Conservation (phyloP, 1,139 yeast genomes). For the Lodderomyces margitis region DNA sequence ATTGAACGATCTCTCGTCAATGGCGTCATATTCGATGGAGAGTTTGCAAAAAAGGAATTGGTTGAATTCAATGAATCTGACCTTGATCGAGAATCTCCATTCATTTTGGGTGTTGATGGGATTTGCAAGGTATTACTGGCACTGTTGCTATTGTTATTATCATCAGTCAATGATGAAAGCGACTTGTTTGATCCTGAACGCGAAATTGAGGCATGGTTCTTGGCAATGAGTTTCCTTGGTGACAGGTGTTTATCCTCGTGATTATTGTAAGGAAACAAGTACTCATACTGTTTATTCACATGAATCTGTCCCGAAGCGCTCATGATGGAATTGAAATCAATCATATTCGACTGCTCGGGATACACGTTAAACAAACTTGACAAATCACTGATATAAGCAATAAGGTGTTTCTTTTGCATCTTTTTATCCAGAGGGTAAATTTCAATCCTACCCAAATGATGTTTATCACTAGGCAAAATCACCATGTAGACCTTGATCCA, state of each 20-base stretch:
- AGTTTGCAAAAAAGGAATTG: constrained; percentile 27
- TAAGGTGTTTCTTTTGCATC: constrained; percentile 42
- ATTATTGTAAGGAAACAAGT: constrained; percentile 21
- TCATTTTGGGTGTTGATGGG: constrained; percentile 9
- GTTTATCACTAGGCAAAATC: constrained; percentile 43
- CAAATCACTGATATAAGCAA: constrained; percentile 45
- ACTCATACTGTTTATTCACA: constrained; percentile 42
- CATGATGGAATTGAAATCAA: constrained; percentile 53
- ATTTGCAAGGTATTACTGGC: neutral
- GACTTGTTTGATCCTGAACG: constrained; percentile 15
- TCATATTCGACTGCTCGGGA: constrained; percentile 53
- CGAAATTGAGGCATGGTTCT: constrained; percentile 10
- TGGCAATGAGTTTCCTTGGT: constrained; percentile 14
- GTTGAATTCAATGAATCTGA: constrained; percentile 23
- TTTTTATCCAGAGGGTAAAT: constrained; percentile 43
- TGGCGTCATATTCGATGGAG: constrained; percentile 17
- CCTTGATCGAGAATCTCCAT: constrained; percentile 19
- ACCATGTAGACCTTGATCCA: constrained; percentile 54
- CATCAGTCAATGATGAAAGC: constrained; percentile 16
- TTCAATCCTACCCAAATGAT: constrained; percentile 45
- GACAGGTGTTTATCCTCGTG: constrained; percentile 6
- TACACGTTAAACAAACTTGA: constrained; percentile 48
- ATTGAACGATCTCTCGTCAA: constrained; percentile 12
- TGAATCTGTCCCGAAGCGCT: constrained; percentile 50
- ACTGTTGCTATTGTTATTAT: constrained; percentile 6